Base-by-base conservation (phyloP, 352 stramenopile genomes). In the Pythium aphanidermatum region DNA sequence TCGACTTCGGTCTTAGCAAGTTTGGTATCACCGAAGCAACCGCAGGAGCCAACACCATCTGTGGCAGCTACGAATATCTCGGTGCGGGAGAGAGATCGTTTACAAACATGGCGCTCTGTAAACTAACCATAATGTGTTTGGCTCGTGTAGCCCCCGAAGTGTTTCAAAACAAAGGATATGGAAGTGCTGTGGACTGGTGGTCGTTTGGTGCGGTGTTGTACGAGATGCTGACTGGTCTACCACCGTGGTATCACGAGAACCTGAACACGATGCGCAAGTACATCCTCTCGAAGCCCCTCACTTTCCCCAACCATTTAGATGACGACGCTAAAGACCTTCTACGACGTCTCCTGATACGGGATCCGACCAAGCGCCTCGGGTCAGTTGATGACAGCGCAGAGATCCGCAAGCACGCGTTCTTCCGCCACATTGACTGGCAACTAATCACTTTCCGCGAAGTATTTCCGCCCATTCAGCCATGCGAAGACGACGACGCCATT, bases 1-100 rank as follows among this genome's bases (percentile, higher is more conserved):
- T 87, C 9, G 80, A 92, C 51, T 92, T 92, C 63, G 80, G 80
- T 4, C 63, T 92, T 35, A 85, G 78, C 56, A 92, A 89, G 55
- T 89, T 89, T 46, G 78, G 78, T 12, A 80, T 89, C 53, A 82
- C 74, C 3, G 75, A 85, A 37, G 33, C 79, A 13, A 87, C 73
- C 3, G 30, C 43, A 0, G 79, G 78, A 5, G 78, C 79, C 4
- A 79, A 55, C 20, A 84, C 76, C 0, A 64, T 85, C 28, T 92
- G 79, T 29, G 79, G 79, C 10, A 92, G 76, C 61, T 87, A 83
- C 49, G 79, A 92, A 42, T 92, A 92, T 51, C 48, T 88, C 29
- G 73, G 87, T 88, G 45, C 26, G 71, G n/a, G n/a, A n/a, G n/a
- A n/a, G n/a, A n/a, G n/a, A n/a, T n/a, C n/a, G n/a, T n/a, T n/a